Percentiles rank a stretch among this genome's conserved stretches.
Conservation (phyloP, 208 protist genomes). For the Kentomonas sorsogonicus region DNA sequence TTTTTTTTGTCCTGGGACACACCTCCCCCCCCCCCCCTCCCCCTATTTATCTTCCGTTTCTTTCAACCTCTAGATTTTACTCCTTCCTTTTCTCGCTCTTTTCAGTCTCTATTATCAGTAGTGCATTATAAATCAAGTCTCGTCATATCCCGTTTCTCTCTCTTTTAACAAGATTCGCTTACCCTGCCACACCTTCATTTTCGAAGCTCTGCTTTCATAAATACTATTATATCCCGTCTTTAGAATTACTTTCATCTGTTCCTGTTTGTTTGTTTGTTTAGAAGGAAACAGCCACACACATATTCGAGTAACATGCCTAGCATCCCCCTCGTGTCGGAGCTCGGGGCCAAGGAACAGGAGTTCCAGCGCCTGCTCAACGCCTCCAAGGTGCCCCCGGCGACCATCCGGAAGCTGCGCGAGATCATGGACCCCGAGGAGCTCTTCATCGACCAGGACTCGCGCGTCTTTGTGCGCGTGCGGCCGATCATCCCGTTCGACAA, state of each 20-base stretch:
- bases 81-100: no score
- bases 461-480: conserved; percentile 81
- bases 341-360: conserved; percentile 72
- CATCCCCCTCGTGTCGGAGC: conserved; percentile 77
- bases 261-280: conserved; percentile 9
- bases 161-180: no score
- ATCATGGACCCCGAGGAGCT: conserved; percentile 68
- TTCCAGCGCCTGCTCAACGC: conserved; percentile 79
- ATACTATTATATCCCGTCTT: background rate
- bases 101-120: no score
- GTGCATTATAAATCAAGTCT: no score
- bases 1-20: no score
- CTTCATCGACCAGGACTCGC: conserved; percentile 73
- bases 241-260: background rate
- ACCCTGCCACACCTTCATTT: no score
- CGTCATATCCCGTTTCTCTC: no score
- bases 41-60: no score
- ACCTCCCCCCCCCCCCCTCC: no score
- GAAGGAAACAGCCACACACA: background rate
- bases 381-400: conserved; percentile 39
- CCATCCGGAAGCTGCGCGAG: conserved; percentile 54
- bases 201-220: conserved; percentile 5
- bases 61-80: no score
- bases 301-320: conserved; percentile 50
- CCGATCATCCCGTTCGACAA: conserved; percentile 80